Evolutionary conservation across 2,329 filamentous ascomycete species (phyloP).

Genomic region (Trichoderma polysporum): DNA sequence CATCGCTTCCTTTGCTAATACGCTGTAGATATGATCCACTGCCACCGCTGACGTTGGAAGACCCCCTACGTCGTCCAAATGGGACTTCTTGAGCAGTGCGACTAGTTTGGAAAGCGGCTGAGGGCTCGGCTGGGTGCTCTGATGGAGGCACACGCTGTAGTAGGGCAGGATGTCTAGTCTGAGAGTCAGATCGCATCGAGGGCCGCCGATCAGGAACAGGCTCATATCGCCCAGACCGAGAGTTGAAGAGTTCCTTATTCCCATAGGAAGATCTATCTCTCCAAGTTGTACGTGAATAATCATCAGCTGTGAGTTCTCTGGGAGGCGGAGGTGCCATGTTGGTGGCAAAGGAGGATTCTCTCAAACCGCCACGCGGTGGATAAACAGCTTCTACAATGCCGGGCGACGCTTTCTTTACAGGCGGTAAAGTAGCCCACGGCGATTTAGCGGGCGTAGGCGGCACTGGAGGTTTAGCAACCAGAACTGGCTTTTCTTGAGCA

Average conservation of each 20-base stretch:
- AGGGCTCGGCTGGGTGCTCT: constrained; percentile 75
- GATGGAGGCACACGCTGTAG: constrained; percentile 69
- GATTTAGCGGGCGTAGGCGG: constrained; percentile 75
- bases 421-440: constrained; percentile 85
- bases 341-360: constrained; percentile 53
- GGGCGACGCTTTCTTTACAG: constrained; percentile 77
- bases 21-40: constrained; percentile 70
- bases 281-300: constrained; percentile 84
- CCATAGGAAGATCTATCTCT: constrained; percentile 64
- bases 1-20: constrained; percentile 45
- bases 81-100: constrained; percentile 65
- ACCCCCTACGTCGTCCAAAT: constrained; percentile 76
- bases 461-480: constrained; percentile 69
- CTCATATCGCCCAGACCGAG: constrained; percentile 91
- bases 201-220: constrained; percentile 76
- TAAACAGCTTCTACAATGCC: constrained; percentile 57
- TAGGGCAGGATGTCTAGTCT: constrained; percentile 71
- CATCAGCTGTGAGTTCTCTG: constrained; percentile 89
- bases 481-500: constrained; percentile 65
- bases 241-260: constrained; percentile 84
- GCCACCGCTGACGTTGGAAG: constrained; percentile 87
- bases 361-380: constrained; percentile 49
- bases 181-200: constrained; percentile 64
- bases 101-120: constrained; percentile 79
- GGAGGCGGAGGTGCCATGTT: constrained; percentile 52